Percentiles rank a stretch among this genome's conserved stretches.
Conservation (phyloP, 106 monocot genomes). For the Alisma plantagoaquatica region DNA sequence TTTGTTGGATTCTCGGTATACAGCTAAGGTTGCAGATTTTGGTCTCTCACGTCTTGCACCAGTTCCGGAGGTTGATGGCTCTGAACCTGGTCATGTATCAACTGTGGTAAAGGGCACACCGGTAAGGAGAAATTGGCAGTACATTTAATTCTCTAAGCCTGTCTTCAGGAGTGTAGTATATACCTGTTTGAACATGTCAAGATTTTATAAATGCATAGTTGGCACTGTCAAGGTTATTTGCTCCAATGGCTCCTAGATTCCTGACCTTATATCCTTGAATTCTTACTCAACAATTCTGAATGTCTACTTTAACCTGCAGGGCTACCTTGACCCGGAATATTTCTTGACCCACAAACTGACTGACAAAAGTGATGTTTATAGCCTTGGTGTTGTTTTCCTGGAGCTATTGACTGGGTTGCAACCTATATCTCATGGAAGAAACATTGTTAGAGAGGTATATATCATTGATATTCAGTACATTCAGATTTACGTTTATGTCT, state of each 20-base stretch:
- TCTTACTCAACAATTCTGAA: too few species aligned
- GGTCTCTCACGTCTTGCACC: slow-evolving; percentile 93
- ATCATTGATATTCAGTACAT: not conserved
- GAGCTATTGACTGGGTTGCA: slow-evolving; percentile 89
- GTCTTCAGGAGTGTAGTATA: not conserved
- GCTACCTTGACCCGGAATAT: slow-evolving; percentile 98
- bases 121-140: slow-evolving; percentile 33
- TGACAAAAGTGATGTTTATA: slow-evolving; percentile 97
- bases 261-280: too few species aligned
- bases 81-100: slow-evolving; percentile 66
- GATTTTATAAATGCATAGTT: too few species aligned
- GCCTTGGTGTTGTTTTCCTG: slow-evolving; percentile 90
- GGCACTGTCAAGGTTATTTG: too few species aligned
- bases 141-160: not conserved
- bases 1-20: slow-evolving; percentile 71
- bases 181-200: too few species aligned
- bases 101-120: slow-evolving; percentile 96
- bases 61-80: slow-evolving; percentile 52
- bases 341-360: slow-evolving; percentile 93
- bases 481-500: not conserved
- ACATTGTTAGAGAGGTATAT: slow-evolving; percentile 89
- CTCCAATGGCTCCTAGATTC: too few species aligned
- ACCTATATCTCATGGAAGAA: slow-evolving; percentile 87
- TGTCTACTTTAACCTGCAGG: too few species aligned
- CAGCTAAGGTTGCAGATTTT: slow-evolving; percentile 97